A percentile compares a stretch with the other conserved stretches of the same genome.
Conservation (phyloP, 2,329 filamentous ascomycete genomes). For the Orbilia oligospora region DNA sequence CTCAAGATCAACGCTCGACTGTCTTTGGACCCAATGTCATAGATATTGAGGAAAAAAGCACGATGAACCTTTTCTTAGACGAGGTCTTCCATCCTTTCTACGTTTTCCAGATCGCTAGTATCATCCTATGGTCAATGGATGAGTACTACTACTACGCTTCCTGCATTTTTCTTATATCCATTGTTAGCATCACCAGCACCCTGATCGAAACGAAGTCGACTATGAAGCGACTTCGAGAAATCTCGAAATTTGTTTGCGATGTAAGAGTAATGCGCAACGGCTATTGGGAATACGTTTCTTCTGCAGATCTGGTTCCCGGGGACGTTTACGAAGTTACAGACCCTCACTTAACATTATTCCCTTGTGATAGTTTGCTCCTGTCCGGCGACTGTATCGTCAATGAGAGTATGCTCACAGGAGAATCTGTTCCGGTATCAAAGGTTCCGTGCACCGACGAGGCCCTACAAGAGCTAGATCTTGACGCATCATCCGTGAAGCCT, state of each 20-base stretch:
- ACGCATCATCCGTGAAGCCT: constrained; percentile 84
- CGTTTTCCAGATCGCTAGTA: constrained; percentile 94
- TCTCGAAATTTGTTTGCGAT: constrained; percentile 95
- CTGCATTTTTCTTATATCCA: constrained; percentile 94
- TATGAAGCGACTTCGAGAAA: constrained; percentile 89
- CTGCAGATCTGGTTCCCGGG: constrained; percentile 89
- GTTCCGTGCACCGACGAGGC: constrained; percentile 84
- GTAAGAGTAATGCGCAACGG: constrained; percentile 92
- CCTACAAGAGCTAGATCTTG: constrained; percentile 81
- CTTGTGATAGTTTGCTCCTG: constrained; percentile 90
- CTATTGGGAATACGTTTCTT: constrained; percentile 91
- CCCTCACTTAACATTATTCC: constrained; percentile 87
- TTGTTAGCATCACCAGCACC: constrained; percentile 90
- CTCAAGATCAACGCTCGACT: constrained; percentile 83
- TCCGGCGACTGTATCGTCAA: constrained; percentile 98
- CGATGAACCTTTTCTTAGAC: constrained; percentile 85
- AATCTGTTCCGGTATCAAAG: constrained; percentile 97
- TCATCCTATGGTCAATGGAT: constrained; percentile 94
- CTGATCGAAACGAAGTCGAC: constrained; percentile 92
- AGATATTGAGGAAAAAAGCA: constrained; percentile 90
- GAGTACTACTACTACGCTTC: constrained; percentile 98
- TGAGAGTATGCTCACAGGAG: constrained; percentile 97
- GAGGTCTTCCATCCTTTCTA: constrained; percentile 99
- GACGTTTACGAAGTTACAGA: constrained; percentile 98
- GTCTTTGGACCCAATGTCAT: constrained; percentile 94